Conservation (phyloP, 768 basidiomycete species). For the Boletales sp. region DNA sequence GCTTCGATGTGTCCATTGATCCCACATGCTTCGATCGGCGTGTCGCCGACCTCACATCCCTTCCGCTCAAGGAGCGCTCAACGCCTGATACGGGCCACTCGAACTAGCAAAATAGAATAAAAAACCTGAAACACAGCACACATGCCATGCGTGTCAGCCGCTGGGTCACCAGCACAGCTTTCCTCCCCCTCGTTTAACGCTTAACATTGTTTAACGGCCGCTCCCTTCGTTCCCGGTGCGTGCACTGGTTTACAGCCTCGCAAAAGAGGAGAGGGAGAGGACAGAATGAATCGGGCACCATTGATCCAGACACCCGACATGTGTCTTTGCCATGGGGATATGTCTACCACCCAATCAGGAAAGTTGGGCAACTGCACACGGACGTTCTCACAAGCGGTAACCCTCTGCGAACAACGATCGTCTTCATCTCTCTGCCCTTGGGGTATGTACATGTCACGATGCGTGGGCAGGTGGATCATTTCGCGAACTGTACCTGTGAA, state of each 20-base stretch:
- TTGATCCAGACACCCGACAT: background rate
- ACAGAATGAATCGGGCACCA: too few species aligned
- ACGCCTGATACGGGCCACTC: background rate
- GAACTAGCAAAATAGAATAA: background rate
- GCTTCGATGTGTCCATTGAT: background rate
- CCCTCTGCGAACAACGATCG: conserved; percentile 8
- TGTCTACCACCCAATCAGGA: background rate
- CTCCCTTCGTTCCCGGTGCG: background rate
- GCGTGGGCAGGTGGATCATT: conserved; percentile 17
- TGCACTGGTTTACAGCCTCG: background rate
- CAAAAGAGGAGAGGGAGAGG: too few species aligned
- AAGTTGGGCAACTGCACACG: background rate
- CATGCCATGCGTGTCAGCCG: background rate
- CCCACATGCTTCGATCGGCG: conserved; percentile 5
- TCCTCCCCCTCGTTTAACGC: background rate
- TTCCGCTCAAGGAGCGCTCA: background rate
- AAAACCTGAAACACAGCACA: background rate
- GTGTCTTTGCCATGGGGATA: background rate
- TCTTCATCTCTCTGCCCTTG: conserved; percentile 5
- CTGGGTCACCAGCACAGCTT: background rate
- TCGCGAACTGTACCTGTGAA: conserved; percentile 20
- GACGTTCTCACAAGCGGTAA: background rate
- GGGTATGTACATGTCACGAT: conserved; percentile 1
- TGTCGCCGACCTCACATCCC: conserved; percentile 1
- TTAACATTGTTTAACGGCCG: too few species aligned